These are phyloP conservation scores for Mycosarcoma maydis DNA, from an alignment of 1,284 basidiomycete species.

Conservation along the genomic window DNA sequence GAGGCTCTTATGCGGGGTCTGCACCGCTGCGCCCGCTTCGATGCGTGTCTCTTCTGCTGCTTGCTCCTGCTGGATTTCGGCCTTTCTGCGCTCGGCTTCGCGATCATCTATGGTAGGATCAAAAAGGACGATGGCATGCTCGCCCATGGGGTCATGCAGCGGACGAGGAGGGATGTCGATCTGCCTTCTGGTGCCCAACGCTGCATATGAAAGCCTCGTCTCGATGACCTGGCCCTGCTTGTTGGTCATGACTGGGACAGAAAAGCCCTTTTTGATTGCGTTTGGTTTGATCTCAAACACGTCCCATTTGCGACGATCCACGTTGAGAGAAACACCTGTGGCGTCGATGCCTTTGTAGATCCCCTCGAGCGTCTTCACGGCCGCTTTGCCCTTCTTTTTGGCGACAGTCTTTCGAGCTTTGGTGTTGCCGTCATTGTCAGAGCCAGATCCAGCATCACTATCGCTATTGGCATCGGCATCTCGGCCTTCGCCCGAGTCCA, in stretches of 20 bases:
- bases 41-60: conserved; percentile 35
- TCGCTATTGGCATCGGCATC: conserved; percentile 56
- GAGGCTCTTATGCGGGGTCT: conserved; percentile 87
- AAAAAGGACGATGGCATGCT: conserved; percentile 96
- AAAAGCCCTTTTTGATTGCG: conserved; percentile 72
- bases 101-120: conserved; percentile 89
- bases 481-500: conserved; percentile 49
- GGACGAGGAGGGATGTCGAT: conserved; percentile 87
- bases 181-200: conserved; percentile 86
- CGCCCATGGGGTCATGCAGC: conserved; percentile 94
- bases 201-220: conserved; percentile 75
- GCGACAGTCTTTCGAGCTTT: conserved; percentile 17
- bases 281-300: conserved; percentile 57
- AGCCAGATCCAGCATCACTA: conserved; percentile 34
- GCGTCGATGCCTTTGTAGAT: conserved; percentile 65
- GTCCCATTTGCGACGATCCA: conserved; percentile 58
- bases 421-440: conserved; percentile 19
- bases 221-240: conserved; percentile 79
- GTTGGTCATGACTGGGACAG: conserved; percentile 84
- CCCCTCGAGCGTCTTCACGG: conserved; percentile 55
- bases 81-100: conserved; percentile 56
- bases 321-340: conserved; percentile 61
- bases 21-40: conserved; percentile 23
- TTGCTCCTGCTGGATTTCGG: conserved; percentile 39
- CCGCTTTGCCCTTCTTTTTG: conserved; percentile 41